A percentile compares a stretch with the other conserved stretches of the same genome.
Conservation (phyloP, 371 early-diverging fungal species). For the Rhizopus arrhizus region DNA sequence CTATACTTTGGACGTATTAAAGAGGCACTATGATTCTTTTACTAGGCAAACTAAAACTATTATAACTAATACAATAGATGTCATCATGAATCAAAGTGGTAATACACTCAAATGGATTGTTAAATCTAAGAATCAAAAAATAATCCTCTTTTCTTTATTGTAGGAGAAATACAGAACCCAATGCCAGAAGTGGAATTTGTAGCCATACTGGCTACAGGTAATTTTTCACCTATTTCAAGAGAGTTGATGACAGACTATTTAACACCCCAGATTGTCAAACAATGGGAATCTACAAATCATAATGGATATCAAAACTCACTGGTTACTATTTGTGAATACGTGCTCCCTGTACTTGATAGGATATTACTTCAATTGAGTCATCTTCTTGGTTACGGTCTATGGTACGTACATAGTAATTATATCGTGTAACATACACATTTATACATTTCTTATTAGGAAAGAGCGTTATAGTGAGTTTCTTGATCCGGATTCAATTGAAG, state of each 20-base stretch:
- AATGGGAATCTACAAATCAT: constrained; percentile 16
- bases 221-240: constrained; percentile 10
- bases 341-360: constrained; percentile 24
- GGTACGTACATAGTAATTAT: constrained; percentile 10
- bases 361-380: constrained; percentile 22
- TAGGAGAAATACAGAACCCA: background rate
- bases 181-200: constrained; percentile 32
- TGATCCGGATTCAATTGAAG: constrained; percentile 9
- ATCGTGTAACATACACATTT: background rate
- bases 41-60: constrained; percentile 6
- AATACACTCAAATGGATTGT: background rate
- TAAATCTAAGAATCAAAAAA: background rate
- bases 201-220: constrained; percentile 23
- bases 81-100: constrained; percentile 17
- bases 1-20: constrained; percentile 6
- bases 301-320: constrained; percentile 17
- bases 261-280: constrained; percentile 24
- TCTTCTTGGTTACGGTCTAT: constrained; percentile 23
- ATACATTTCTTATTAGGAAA: constrained; percentile 15
- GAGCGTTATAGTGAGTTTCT: constrained; percentile 25
- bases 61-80: constrained; percentile 1
- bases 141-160: background rate
- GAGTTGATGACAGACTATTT: constrained; percentile 19
- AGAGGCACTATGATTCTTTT: constrained; percentile 18
- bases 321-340: constrained; percentile 15